Evolutionary conservation across 1,284 basidiomycete genomes (phyloP), one percentile per base, ranked within the genome.

Genomic region (Cryptococcus neoformans): DNA sequence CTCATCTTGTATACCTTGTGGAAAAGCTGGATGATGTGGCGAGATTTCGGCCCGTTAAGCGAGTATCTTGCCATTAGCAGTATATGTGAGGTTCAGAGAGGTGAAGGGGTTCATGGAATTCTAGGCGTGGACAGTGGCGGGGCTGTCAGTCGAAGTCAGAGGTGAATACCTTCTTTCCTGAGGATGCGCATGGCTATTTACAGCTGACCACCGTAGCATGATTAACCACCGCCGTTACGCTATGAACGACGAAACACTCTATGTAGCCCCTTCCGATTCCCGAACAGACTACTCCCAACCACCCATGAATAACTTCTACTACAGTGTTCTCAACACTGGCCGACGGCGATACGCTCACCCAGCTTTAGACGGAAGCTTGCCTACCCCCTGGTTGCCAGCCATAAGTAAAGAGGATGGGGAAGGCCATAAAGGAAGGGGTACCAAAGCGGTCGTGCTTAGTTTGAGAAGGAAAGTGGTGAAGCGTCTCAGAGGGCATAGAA

Each of bases 271-370:
- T 0, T 88, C 91, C 68, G 91, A 94, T 69, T 86, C 89, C 58
- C 81, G 87, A 38, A 96, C 92, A 11, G 91, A 96, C 78, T 96
- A 93, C 74, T 92, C 89, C 0, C 93, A 96, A 75, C 92, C 92
- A 0, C 92, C 93, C 0, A 92, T 96, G 90, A 87, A 88, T 10
- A 90, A 90, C 68, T 93, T 90, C 84, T 95, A 92, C 70, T 83
- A 82, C 49, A 92, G 92, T 0, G 90, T 95, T 8, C 81, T 96
- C 6, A 94, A 94, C 59, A 77, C 75, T 6, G 75, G 75, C 51
- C 62, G 90, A 87, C 75, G 71, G 56, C 84, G 92, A 53, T 96
- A 95, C 65, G 92, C 89, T 0, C 92, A 96, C 66, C 92, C 92
- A 0, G 93, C 92, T 0, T 80, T 96, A 16, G 90, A 87, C 11